Percentiles rank a stretch among this genome's conserved stretches.
Evolutionary conservation across 169 alveolate species (phyloP).

Genomic region (Cyclospora cayetanensis): DNA sequence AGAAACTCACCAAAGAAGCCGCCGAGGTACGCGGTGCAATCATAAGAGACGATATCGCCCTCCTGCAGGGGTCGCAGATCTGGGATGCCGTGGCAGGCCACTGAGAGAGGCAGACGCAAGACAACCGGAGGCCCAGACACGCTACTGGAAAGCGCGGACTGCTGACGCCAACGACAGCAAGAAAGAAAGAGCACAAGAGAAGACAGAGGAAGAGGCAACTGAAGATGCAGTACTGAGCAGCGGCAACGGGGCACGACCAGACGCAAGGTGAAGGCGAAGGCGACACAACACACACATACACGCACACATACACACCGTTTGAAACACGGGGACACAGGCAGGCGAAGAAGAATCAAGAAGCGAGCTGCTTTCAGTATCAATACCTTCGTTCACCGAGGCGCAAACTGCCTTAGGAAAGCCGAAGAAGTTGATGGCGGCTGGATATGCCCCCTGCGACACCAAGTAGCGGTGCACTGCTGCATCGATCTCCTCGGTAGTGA

Average conservation of each 20-base stretch:
- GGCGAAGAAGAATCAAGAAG: neutral
- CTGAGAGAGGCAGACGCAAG: slow-evolving; percentile 68
- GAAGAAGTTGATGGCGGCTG: slow-evolving; percentile 98
- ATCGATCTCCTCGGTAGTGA: slow-evolving; percentile 98
- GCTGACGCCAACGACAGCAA: too few relatives aligned
- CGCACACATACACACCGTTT: neutral
- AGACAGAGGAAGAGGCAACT: neutral
- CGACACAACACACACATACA: neutral
- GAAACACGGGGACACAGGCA: neutral
- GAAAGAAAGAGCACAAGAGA: neutral
- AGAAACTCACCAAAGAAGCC: slow-evolving; percentile 92
- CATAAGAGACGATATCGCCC: slow-evolving; percentile 95
- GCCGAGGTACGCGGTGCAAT: slow-evolving; percentile 94
- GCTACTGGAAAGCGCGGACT: neutral
- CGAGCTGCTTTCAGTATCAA: neutral
- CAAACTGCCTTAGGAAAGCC: slow-evolving; percentile 97
- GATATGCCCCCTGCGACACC: slow-evolving; percentile 95
- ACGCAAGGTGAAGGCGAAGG: neutral
- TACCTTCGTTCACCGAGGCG: slow-evolving; percentile 70
- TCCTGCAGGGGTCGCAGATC: slow-evolving; percentile 93
- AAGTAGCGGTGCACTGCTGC: slow-evolving; percentile 94
- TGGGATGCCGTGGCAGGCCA: slow-evolving; percentile 99
- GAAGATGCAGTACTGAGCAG: neutral
- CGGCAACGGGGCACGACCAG: neutral
- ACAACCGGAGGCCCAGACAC: neutral